phyloP scores from a whole-genome alignment of 768 basidiomycete genomes.

The Tephrocybe sp. region DNA sequence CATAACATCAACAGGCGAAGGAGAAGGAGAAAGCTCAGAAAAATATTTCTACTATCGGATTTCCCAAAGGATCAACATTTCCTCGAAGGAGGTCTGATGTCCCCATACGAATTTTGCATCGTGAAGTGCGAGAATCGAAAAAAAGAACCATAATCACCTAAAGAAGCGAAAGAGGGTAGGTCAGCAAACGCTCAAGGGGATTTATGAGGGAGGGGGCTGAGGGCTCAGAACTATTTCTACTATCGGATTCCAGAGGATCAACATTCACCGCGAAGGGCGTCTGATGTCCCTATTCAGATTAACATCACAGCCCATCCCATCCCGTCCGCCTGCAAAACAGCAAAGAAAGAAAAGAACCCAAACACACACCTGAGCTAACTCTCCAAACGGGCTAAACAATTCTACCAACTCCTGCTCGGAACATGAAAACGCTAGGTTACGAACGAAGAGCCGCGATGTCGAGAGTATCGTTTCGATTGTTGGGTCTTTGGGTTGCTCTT shows the following conservation, averaged over 20 bases:
- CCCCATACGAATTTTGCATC: slow-evolving; percentile 30
- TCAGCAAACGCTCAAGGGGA: background rate
- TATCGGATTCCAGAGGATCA: slow-evolving; percentile 44
- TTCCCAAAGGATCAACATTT: slow-evolving; percentile 33
- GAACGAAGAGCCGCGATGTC: slow-evolving; percentile 83
- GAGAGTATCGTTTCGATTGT: slow-evolving; percentile 57
- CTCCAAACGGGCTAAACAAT: slow-evolving; percentile 68
- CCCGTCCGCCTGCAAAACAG: background rate
- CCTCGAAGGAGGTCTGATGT: slow-evolving; percentile 49
- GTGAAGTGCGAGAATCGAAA: too few species aligned
- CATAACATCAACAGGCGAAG: background rate
- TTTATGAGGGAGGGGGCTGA: slow-evolving; percentile 5
- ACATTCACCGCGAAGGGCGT: slow-evolving; percentile 34
- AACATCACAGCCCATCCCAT: slow-evolving; percentile 33
- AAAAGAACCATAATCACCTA: too few species aligned
- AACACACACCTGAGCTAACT: slow-evolving; percentile 68
- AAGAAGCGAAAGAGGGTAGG: too few species aligned
- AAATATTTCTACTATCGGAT: slow-evolving; percentile 58
- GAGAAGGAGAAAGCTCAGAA: slow-evolving; percentile 29
- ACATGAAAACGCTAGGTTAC: slow-evolving; percentile 91
- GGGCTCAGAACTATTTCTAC: slow-evolving; percentile 50
- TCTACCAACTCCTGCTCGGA: slow-evolving; percentile 65
- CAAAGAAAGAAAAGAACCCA: slow-evolving; percentile 6
- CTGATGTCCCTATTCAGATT: slow-evolving; percentile 44
- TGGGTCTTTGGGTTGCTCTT: slow-evolving; percentile 27